Base-by-base conservation (phyloP, 2,329 filamentous ascomycete species). In the Sporothrix phasma region DNA sequence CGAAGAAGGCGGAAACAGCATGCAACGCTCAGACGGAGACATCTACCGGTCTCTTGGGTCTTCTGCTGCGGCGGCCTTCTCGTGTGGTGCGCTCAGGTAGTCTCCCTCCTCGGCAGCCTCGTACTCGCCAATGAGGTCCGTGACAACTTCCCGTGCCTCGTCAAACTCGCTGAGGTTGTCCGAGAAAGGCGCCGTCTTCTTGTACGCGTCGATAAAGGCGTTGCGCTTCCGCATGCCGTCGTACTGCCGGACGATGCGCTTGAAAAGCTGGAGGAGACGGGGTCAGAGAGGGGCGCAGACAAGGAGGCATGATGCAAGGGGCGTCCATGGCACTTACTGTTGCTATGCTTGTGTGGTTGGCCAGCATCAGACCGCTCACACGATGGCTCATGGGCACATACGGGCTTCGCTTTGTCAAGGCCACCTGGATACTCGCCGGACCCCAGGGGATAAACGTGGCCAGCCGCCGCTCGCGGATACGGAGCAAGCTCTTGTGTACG, bases 401-500 rank as follows among this genome's bases (percentile, higher is more conserved):
- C 1, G 95, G 95, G 47, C 92, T 97, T 72, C 95, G 91, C 79
- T 96, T 96, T 2, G 94, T 97, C 67, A 99, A 78, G 3, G 94
- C 95, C 13, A 99, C 94, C 76, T 99, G 94, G 68, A 99, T 99
- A 72, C 91, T 96, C 31, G 94, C 94, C 0, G 94, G 94, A 0
- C 94, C 94, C 94, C 94, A 99, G 10, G 95, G 94, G 68, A 99
- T 99, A 73, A 99, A 99, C 0, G 91, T 95, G 10, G 94, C 95
- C 62, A 99, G 83, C 66, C 91, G 87, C 59, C 94, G 88, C 79
- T 99, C 94, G 59, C 94, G 88, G 72, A 99, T 99, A 68, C 94
- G 90, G 65, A 99, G 85, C 65, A 99, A 80, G 68, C 93, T 97
- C 83, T 99, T 99, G 80, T 99, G 94, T 64, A 99, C 90, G 76